Evolutionary conservation across 2,329 filamentous ascomycete genomes (phyloP).

Genomic region (Phialophora expanda): DNA sequence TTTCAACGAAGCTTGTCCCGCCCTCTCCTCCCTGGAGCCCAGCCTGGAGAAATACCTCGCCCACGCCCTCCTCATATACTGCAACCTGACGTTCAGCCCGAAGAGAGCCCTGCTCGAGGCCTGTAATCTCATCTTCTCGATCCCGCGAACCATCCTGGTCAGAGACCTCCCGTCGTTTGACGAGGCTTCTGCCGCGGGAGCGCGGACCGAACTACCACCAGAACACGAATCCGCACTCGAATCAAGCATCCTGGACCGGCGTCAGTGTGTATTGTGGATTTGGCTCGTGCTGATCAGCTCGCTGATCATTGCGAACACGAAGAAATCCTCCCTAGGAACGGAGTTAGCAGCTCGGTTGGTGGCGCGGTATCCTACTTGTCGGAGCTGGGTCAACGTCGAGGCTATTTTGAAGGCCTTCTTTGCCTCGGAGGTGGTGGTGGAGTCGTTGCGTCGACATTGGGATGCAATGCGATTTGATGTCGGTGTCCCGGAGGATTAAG

Average conservation of each 20-base stretch:
- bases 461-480: neutral
- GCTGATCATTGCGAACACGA: conserved; percentile 2
- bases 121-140: neutral
- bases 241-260: too few relatives aligned
- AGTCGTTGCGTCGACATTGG: neutral
- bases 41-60: conserved; percentile 6
- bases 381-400: neutral
- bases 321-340: neutral
- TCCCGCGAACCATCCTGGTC: neutral
- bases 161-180: neutral
- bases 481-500: too few relatives aligned
- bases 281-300: conserved; percentile 10
- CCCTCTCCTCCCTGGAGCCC: neutral
- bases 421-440: neutral
- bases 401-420: conserved; percentile 3
- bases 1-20: conserved; percentile 10
- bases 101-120: conserved; percentile 2
- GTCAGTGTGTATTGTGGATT: conserved; percentile 1
- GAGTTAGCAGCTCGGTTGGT: neutral
- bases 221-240: too few relatives aligned
- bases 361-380: neutral
- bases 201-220: too few relatives aligned
- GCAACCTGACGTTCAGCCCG: conserved; percentile 5
- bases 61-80: neutral
- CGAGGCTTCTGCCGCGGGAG: neutral